These are phyloP conservation scores for Arthroderma uncinatum DNA, from an alignment of 2,329 filamentous ascomycete genomes.

Conservation along the genomic window DNA sequence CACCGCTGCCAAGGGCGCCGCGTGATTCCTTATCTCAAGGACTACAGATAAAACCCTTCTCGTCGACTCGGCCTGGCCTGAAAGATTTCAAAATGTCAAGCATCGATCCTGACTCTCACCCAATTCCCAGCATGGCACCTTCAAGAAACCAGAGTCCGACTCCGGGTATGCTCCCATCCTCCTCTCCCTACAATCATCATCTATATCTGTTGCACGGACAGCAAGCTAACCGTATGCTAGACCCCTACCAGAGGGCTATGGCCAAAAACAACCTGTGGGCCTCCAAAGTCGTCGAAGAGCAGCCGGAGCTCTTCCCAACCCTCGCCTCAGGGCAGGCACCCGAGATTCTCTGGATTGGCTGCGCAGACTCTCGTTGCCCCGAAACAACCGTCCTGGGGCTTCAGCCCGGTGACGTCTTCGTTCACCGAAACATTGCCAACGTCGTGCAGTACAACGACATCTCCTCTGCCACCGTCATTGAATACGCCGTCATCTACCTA, in stretches of 20 bases:
- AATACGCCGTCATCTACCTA: constrained; percentile 64
- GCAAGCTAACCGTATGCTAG: constrained; percentile 28
- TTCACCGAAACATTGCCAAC: constrained; percentile 86
- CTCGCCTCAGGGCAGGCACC: constrained; percentile 56
- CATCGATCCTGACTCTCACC: background rate
- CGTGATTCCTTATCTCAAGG: background rate
- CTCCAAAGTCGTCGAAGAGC: constrained; percentile 50
- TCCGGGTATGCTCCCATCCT: background rate
- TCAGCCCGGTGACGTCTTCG: constrained; percentile 73
- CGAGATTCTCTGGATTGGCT: constrained; percentile 67
- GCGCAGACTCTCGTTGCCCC: constrained; percentile 73
- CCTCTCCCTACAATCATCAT: background rate
- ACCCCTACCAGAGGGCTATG: constrained; percentile 52
- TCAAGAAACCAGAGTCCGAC: background rate
- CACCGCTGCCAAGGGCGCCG: background rate
- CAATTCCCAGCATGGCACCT: constrained; percentile 4
- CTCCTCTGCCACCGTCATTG: constrained; percentile 62
- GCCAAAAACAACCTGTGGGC: constrained; percentile 62
- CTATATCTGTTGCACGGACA: background rate
- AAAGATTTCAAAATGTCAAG: background rate
- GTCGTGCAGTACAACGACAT: constrained; percentile 65
- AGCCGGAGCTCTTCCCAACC: constrained; percentile 60
- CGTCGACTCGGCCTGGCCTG: background rate
- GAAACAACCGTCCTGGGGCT: constrained; percentile 71
- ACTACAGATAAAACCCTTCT: constrained; percentile 2